Conservation (phyloP, 768 basidiomycete genomes). For the Collybiopsis confluens region DNA sequence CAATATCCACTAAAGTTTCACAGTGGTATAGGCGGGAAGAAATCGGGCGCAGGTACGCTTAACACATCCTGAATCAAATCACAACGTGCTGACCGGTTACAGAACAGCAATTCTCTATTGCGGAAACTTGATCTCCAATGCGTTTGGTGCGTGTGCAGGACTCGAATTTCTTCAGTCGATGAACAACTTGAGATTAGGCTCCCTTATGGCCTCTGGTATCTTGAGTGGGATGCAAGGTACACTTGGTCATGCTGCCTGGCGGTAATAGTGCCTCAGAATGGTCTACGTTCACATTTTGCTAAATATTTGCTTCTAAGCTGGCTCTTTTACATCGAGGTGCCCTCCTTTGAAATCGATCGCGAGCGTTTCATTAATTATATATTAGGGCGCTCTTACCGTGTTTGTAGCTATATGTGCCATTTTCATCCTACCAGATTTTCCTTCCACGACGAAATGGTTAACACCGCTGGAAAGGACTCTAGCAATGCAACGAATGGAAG, state of each 20-base stretch:
- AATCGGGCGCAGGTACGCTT: conserved; percentile 23
- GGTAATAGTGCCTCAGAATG: conserved; percentile 27
- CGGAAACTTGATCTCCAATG: conserved; percentile 50
- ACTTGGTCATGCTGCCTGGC: conserved; percentile 50
- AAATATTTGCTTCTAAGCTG: conserved; percentile 24
- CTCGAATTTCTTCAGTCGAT: too few relatives aligned
- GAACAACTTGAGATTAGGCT: too few relatives aligned
- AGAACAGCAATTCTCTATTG: conserved; percentile 42
- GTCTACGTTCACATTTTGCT: conserved; percentile 10
- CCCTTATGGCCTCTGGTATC: conserved; percentile 45
- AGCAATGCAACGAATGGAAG: conserved; percentile 51
- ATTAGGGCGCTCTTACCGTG: conserved; percentile 39
- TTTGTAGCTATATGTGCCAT: conserved; percentile 40
- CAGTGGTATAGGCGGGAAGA: conserved; percentile 42
- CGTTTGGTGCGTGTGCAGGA: conserved; percentile 35
- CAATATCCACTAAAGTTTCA: too few relatives aligned
- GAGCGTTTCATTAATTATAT: too few relatives aligned
- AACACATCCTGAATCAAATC: conserved; percentile 4
- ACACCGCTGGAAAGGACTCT: conserved; percentile 33
- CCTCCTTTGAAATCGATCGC: too few relatives aligned
- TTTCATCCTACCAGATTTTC: conserved; percentile 49
- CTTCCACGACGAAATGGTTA: conserved; percentile 30
- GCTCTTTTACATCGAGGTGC: conserved; percentile 49
- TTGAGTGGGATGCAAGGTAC: conserved; percentile 42
- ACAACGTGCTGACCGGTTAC: neutral